Conservation (phyloP, 2,329 filamentous ascomycete species). For the Verticillium nubilum region DNA sequence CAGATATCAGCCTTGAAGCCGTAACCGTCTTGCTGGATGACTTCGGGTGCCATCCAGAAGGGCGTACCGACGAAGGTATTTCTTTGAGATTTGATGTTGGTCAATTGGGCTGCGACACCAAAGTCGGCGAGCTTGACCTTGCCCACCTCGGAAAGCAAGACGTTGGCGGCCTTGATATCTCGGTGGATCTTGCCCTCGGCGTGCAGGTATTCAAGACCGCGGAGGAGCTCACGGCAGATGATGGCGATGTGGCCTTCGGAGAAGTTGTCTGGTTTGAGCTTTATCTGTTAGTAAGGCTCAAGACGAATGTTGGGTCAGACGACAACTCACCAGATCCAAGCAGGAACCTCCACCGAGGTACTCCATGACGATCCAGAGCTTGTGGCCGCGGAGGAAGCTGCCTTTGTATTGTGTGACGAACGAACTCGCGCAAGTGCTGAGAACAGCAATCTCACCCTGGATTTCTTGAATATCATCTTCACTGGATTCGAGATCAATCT, state of each 20-base stretch:
- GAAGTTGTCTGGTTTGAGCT: constrained; percentile 89
- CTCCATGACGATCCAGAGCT: constrained; percentile 99
- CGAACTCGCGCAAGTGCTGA: constrained; percentile 90
- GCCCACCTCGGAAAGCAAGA: constrained; percentile 83
- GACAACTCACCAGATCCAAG: constrained; percentile 71
- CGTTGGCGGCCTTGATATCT: constrained; percentile 94
- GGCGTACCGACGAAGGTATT: constrained; percentile 98
- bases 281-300: constrained; percentile 22
- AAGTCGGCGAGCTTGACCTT: constrained; percentile 97
- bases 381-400: constrained; percentile 92
- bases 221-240: constrained; percentile 84
- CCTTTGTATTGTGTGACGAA: constrained; percentile 96
- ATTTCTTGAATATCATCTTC: constrained; percentile 98
- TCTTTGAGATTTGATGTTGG: constrained; percentile 94
- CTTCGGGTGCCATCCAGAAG: constrained; percentile 95
- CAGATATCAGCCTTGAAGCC: constrained; percentile 93
- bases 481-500: constrained; percentile 98
- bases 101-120: constrained; percentile 91
- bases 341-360: constrained; percentile 93
- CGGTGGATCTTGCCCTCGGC: constrained; percentile 92
- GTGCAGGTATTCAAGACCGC: constrained; percentile 89
- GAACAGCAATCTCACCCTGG: constrained; percentile 90
- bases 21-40: constrained; percentile 78
- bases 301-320: too few species aligned
- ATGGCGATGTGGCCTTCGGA: constrained; percentile 89